phyloP scores from a whole-genome alignment of 768 basidiomycete genomes.

The Podaxis rugospora region DNA sequence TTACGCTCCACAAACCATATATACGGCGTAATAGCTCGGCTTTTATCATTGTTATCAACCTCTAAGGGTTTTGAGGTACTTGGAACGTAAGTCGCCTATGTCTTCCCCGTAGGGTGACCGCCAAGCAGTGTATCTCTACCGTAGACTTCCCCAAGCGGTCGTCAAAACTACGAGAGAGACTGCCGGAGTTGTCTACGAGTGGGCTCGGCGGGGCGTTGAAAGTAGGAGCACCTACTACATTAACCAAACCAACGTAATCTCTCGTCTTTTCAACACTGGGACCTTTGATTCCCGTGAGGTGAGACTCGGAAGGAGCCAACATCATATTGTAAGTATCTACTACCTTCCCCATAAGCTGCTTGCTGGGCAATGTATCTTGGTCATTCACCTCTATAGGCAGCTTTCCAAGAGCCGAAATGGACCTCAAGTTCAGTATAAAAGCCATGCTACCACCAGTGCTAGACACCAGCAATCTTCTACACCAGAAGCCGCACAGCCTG shows the following conservation, averaged over 20 bases:
- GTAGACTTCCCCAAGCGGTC: no score
- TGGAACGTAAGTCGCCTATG: neutral
- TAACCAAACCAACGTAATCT: no score
- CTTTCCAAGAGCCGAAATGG: neutral
- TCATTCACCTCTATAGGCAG: neutral
- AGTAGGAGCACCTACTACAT: no score
- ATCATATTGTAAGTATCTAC: no score
- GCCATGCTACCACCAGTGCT: neutral
- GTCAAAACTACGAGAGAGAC: no score
- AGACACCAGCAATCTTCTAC: neutral
- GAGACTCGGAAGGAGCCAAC: no score
- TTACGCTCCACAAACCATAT: neutral
- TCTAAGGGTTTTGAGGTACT: neutral
- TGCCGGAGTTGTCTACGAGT: no score
- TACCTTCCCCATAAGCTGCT: neutral
- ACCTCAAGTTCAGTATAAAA: neutral
- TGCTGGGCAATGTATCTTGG: neutral
- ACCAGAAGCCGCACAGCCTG: neutral
- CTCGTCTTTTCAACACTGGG: no score
- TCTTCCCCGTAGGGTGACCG: neutral
- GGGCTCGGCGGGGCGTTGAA: no score
- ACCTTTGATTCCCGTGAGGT: no score
- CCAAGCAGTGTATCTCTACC: no score
- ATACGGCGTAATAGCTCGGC: no score
- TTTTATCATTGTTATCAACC: neutral